A percentile compares a stretch with the other conserved stretches of the same genome.
Conservation (phyloP, 352 stramenopile species). For the Phytophthora europaea region DNA sequence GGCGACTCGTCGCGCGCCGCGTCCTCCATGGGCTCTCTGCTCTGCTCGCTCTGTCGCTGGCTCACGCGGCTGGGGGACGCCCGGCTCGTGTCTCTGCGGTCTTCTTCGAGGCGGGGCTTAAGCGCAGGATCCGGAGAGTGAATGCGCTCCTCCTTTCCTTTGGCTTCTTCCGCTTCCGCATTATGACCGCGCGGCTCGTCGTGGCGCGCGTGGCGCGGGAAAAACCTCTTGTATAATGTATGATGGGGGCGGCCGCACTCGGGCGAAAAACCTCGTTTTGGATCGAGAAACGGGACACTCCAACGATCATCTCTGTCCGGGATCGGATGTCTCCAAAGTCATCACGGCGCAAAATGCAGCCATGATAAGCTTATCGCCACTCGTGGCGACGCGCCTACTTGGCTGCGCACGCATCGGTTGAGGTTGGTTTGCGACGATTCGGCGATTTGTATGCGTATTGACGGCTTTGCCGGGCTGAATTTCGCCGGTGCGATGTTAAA, state of each 20-base stretch:
- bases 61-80: background rate
- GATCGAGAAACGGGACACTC: conserved; percentile 32
- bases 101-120: background rate
- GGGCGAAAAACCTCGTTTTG: conserved; percentile 29
- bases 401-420: background rate
- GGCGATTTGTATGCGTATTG: background rate
- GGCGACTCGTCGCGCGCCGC: conserved; percentile 20
- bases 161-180: conserved; percentile 43
- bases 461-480: background rate
- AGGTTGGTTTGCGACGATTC: background rate
- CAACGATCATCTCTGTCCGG: conserved; percentile 19
- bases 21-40: conserved; percentile 34
- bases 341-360: background rate
- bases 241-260: background rate
- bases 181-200: conserved; percentile 32
- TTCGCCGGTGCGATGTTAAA: conserved; percentile 21
- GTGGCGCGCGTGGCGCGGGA: conserved; percentile 1
- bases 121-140: conserved; percentile 38
- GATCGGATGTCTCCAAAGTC: conserved; percentile 13
- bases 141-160: conserved; percentile 41
- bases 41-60: conserved; percentile 7
- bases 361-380: too few species aligned
- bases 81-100: background rate
- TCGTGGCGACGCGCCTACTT: background rate
- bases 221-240: conserved; percentile 31